Evolutionary conservation across 2,329 filamentous ascomycete genomes (phyloP), one percentile per base, ranked within the genome.

Genomic region (Neoarthrinium moseri): DNA sequence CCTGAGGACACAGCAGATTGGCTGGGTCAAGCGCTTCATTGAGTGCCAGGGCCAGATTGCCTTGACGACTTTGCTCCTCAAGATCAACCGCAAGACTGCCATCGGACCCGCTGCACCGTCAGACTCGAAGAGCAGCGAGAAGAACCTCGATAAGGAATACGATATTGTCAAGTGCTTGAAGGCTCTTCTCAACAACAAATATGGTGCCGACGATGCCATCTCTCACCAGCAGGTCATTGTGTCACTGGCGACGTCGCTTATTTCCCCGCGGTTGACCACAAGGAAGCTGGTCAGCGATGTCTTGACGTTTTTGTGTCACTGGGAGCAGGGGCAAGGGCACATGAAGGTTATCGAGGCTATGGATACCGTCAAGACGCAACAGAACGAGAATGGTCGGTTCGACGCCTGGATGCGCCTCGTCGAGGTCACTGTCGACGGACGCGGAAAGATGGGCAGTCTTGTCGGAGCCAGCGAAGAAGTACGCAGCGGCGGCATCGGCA

Each of bases 341-440:
- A 73, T 91, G 56, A 96, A 95, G 69, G 94, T 99, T 26, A 83
- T 99, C 45, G 89, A 95, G 70, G 89, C 91, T 29, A 82, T 97
- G 74, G 94, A 99, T 63, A 81, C 87, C 63, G 87, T 96, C 68
- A 97, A 96, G 70, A 81, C 78, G 35, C 83, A 91, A 59, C 86
- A 91, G 60, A 87, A 86, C 51, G 94, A 97, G 66, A 96, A 95
- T 69, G 92, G 94, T 30, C 84, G 94, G 1, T 99, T 99, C 61
- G 94, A 99, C 67, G 86, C 91, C 29, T 99, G 94, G 94, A 96
- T 99, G 89, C 89, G 94, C 49, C 87, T 96, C 49, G 92, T 97
- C 33, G 94, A 97, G 69, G 92, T 97, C 57, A 97, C 92, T 1
- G 84, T 96, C 53, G 94, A 97, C 67, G 94, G 94, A 30, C 87